phyloP scores from a whole-genome alignment of 2,329 filamentous ascomycete species.

The Capronia coronata region DNA sequence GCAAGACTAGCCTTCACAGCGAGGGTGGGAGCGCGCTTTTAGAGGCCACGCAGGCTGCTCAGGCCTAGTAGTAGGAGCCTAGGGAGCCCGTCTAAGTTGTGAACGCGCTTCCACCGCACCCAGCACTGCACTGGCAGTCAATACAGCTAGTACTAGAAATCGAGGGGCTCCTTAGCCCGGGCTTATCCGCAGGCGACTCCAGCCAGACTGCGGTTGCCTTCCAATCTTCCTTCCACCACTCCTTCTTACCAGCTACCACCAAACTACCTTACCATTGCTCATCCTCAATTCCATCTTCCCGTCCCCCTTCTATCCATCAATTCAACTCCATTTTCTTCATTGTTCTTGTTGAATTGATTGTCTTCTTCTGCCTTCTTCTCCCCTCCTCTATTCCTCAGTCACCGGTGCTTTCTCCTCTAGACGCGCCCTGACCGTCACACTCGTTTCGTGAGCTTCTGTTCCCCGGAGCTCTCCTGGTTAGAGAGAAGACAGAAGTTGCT shows the following conservation, averaged over 20 bases:
- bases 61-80: too few relatives aligned
- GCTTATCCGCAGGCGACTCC: neutral
- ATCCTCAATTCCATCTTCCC: neutral
- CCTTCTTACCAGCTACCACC: conserved; percentile 15
- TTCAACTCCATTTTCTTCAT: conserved; percentile 10
- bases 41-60: too few relatives aligned
- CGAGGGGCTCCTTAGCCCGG: neutral
- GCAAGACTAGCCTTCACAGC: neutral
- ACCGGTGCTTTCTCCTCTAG: conserved; percentile 8
- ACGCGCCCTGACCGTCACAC: conserved; percentile 20
- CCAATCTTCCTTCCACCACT: conserved; percentile 6
- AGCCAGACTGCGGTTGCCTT: conserved; percentile 7
- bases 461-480: conserved; percentile 5
- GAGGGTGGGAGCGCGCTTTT: neutral
- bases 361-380: conserved; percentile 8
- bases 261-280: conserved; percentile 9
- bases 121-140: too few relatives aligned
- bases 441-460: conserved; percentile 21
- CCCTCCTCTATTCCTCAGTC: conserved; percentile 1
- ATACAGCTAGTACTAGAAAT: too few relatives aligned
- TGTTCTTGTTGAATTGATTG: conserved; percentile 1
- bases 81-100: too few relatives aligned
- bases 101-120: neutral
- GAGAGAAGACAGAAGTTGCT: conserved; percentile 4
- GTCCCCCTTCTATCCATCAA: conserved; percentile 9